These are phyloP conservation scores for Phaseolus coccineus DNA, from an alignment of 331 rosid genomes.

Conservation along the genomic window DNA sequence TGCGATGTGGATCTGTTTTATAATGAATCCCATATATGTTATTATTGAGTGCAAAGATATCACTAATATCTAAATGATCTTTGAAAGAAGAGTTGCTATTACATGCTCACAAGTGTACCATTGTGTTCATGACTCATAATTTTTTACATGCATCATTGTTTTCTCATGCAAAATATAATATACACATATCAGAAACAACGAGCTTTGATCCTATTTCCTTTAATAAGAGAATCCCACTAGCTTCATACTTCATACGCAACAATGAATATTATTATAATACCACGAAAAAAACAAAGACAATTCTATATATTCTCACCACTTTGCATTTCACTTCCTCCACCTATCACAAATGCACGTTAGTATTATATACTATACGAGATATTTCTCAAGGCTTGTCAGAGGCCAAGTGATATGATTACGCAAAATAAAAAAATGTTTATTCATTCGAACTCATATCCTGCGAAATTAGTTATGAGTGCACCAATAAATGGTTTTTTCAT, in stretches of 20 bases:
- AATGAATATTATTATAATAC: slow-evolving; percentile 20
- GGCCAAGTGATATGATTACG: slow-evolving; percentile 30
- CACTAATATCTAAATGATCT: neutral
- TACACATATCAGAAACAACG: neutral
- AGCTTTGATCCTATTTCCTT: neutral
- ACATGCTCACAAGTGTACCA: slow-evolving; percentile 16
- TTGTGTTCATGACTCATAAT: neutral
- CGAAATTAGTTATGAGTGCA: slow-evolving; percentile 12
- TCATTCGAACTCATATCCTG: slow-evolving; percentile 18
- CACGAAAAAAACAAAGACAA: slow-evolving; percentile 30
- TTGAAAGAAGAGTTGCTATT: neutral
- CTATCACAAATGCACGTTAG: neutral
- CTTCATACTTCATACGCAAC: slow-evolving; percentile 14
- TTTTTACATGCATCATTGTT: slow-evolving; percentile 7
- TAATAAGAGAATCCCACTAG: slow-evolving; percentile 31
- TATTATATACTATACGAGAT: slow-evolving; percentile 5
- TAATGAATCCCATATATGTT: neutral
- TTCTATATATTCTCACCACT: slow-evolving; percentile 46
- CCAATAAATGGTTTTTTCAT: slow-evolving; percentile 2
- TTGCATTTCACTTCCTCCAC: slow-evolving; percentile 54
- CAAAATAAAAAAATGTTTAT: slow-evolving; percentile 37
- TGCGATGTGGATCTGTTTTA: slow-evolving; percentile 8
- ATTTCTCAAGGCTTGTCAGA: slow-evolving; percentile 34
- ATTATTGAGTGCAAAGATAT: neutral
- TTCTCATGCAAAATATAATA: neutral